A percentile compares a stretch with the other conserved stretches of the same genome.
Conservation (phyloP, 495 filamentous ascomycete species). For the Alectoria sarmentosa region DNA sequence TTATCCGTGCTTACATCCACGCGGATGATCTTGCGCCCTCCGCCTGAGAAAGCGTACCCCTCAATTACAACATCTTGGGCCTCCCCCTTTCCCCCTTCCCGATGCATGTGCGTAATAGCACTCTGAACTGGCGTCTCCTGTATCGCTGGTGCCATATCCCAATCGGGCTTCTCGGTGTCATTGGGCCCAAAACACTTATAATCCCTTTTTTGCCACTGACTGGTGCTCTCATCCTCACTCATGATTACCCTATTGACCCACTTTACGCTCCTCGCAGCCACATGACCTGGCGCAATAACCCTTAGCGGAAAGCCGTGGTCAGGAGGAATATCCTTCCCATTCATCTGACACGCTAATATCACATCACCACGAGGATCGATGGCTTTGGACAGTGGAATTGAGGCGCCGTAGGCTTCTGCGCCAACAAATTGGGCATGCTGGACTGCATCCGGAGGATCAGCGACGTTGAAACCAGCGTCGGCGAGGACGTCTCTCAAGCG, state of each 20-base stretch:
- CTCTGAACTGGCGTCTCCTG: slow-evolving; percentile 47
- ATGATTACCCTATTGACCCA: slow-evolving; percentile 39
- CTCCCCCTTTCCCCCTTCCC: slow-evolving; percentile 1
- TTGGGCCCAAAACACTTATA: slow-evolving; percentile 43
- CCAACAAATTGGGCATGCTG: slow-evolving; percentile 52
- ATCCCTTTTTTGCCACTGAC: slow-evolving; percentile 39
- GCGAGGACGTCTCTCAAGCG: slow-evolving; percentile 50
- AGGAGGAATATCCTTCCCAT: slow-evolving; percentile 44
- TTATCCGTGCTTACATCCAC: slow-evolving; percentile 41
- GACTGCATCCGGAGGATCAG: slow-evolving; percentile 25
- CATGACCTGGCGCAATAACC: slow-evolving; percentile 53
- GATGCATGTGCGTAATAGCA: slow-evolving; percentile 32
- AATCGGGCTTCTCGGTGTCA: slow-evolving; percentile 26
- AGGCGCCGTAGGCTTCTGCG: slow-evolving; percentile 53
- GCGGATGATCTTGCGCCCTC: slow-evolving; percentile 39
- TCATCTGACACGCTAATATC: slow-evolving; percentile 54
- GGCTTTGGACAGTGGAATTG: slow-evolving; percentile 49
- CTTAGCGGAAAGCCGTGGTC: slow-evolving; percentile 58
- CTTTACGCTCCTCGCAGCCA: slow-evolving; percentile 49
- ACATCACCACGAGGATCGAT: slow-evolving; percentile 52
- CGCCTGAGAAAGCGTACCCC: slow-evolving; percentile 43
- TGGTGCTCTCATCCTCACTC: slow-evolving; percentile 35
- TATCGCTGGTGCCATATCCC: slow-evolving; percentile 36
- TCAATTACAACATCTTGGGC: slow-evolving; percentile 30
- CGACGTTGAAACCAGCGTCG: slow-evolving; percentile 41